Conservation (phyloP, 2,329 filamentous ascomycete genomes). For the Diaporthe vaccinii region DNA sequence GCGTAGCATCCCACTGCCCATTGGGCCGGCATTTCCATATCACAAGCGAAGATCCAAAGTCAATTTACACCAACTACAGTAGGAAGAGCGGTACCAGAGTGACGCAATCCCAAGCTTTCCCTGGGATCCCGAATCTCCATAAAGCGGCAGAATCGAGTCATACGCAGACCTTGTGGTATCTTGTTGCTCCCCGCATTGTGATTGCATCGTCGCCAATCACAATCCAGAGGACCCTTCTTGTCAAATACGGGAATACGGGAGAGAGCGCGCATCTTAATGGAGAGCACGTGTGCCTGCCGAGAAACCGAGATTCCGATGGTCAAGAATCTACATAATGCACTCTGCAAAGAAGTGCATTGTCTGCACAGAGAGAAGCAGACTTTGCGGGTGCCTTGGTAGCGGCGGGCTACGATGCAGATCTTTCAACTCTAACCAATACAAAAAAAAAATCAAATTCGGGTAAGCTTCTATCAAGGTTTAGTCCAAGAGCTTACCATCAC, state of each 20-base stretch:
- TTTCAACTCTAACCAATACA: neutral
- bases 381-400: neutral
- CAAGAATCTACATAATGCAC: neutral
- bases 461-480: conserved; percentile 20
- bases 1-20: conserved; percentile 11
- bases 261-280: neutral
- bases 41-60: conserved; percentile 4
- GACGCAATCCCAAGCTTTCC: conserved; percentile 24
- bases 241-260: neutral
- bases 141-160: conserved; percentile 19
- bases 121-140: neutral
- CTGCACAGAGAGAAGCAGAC: neutral
- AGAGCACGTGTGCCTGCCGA: conserved; percentile 5
- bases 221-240: neutral
- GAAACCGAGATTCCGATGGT: neutral
- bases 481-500: neutral
- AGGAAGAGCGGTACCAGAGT: conserved; percentile 15
- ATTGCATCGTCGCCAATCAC: conserved; percentile 4
- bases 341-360: no score
- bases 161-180: conserved; percentile 4
- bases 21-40: conserved; percentile 25
- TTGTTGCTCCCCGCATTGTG: neutral
- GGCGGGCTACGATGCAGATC: conserved; percentile 5
- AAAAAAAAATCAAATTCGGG: neutral
- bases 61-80: conserved; percentile 14